Percentiles rank a stretch among this genome's conserved stretches.
These are phyloP conservation scores for Trichosporon inkin DNA, from an alignment of 1,284 basidiomycete species.

Conservation along the genomic window DNA sequence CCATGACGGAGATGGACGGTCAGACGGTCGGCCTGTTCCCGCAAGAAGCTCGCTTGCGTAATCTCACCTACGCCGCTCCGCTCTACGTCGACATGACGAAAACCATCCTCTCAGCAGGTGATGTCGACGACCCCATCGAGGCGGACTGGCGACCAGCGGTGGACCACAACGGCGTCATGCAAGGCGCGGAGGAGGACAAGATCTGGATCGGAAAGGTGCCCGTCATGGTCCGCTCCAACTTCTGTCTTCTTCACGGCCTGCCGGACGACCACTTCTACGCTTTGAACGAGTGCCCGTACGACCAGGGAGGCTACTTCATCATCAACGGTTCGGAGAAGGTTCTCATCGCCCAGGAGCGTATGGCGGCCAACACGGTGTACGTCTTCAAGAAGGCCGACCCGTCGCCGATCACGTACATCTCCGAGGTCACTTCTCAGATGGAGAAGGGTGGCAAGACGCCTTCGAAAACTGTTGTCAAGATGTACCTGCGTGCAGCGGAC, in stretches of 20 bases:
- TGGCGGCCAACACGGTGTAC: constrained; percentile 99
- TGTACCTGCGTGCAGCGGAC: constrained; percentile 71
- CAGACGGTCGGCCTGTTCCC: constrained; percentile 90
- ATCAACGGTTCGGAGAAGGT: constrained; percentile 99
- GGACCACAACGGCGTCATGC: constrained; percentile 61
- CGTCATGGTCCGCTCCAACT: constrained; percentile 94
- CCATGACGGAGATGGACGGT: constrained; percentile 92
- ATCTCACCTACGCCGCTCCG: constrained; percentile 74
- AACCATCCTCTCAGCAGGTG: constrained; percentile 70
- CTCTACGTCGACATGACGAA: constrained; percentile 96
- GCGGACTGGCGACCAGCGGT: constrained; percentile 66
- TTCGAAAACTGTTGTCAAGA: constrained; percentile 96
- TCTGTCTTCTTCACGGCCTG: constrained; percentile 82
- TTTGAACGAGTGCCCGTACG: constrained; percentile 95
- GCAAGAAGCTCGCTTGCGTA: constrained; percentile 93
- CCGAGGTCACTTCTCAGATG: constrained; percentile 95
- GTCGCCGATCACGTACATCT: constrained; percentile 90
- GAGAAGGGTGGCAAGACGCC: constrained; percentile 99
- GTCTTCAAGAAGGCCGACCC: constrained; percentile 98
- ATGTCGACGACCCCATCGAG: constrained; percentile 67
- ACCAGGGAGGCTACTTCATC: constrained; percentile 96
- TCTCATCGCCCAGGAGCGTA: constrained; percentile 96
- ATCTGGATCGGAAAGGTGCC: constrained; percentile 98
- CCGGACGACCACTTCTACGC: constrained; percentile 78
- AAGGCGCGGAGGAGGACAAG: constrained; percentile 66